Percentiles rank a stretch among this genome's conserved stretches.
Conservation (phyloP, 1,284 basidiomycete species). For the Trametes polyzona region DNA sequence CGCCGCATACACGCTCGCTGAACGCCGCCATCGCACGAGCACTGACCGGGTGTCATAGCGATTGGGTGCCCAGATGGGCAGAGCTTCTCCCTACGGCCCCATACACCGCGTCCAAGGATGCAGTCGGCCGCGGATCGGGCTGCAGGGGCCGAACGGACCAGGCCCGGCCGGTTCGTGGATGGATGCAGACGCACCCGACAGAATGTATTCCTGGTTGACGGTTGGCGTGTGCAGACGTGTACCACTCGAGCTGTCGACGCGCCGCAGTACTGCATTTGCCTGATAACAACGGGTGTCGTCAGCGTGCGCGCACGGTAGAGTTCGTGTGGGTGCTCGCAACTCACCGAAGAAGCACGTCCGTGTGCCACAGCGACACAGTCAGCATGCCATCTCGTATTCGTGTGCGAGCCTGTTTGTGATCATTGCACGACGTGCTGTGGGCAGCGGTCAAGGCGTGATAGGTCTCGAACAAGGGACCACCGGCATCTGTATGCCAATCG, state of each 20-base stretch:
- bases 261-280: background rate
- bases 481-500: constrained; percentile 2
- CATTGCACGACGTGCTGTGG: background rate
- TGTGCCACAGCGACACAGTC: background rate
- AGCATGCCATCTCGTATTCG: background rate
- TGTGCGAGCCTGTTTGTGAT: background rate
- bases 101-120: background rate
- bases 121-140: constrained; percentile 1
- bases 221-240: background rate
- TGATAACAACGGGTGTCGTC: background rate
- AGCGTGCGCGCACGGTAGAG: background rate
- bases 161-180: background rate
- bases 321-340: background rate
- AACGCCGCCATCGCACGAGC: constrained; percentile 1
- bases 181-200: constrained; percentile 1
- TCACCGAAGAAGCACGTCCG: background rate
- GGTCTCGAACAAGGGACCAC: background rate
- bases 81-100: background rate
- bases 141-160: background rate
- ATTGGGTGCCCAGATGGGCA: background rate
- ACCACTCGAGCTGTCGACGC: background rate
- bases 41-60: background rate
- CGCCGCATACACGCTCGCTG: background rate
- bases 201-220: background rate
- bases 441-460: background rate